Evolutionary conservation across 371 early-diverging fungal species (phyloP).

Genomic region (Saksenaea oblongispora): DNA sequence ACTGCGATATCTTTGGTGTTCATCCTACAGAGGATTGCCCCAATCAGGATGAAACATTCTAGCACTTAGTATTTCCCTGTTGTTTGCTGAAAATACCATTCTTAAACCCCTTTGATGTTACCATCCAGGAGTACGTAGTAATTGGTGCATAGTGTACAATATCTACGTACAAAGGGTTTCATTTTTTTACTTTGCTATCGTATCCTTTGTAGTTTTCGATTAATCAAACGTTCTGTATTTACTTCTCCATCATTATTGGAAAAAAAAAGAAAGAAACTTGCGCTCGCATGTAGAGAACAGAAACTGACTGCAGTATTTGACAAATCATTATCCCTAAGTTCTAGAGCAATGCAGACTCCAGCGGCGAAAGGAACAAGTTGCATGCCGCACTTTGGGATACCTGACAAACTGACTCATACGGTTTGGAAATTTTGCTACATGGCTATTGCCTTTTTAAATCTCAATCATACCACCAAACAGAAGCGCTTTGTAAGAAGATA

Average conservation of each 20-base stretch:
- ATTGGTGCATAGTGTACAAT: not conserved
- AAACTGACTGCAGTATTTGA: no score
- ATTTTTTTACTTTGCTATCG: not conserved
- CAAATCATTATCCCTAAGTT: no score
- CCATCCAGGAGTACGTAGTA: not conserved
- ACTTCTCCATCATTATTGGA: not conserved
- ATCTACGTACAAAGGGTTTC: not conserved
- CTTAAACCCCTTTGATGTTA: not conserved
- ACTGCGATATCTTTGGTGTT: constrained; percentile 64
- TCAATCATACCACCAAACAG: no score
- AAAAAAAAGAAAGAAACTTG: no score
- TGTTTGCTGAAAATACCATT: not conserved
- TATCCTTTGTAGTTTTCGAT: constrained; percentile 1
- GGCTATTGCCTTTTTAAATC: no score
- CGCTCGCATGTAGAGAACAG: no score
- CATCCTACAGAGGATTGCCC: constrained; percentile 71
- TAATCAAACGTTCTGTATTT: not conserved
- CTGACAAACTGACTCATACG: no score
- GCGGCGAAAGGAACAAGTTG: no score
- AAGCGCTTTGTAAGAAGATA: no score
- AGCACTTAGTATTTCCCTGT: constrained; percentile 7
- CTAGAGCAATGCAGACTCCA: no score
- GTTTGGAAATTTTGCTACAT: no score
- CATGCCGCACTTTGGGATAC: no score
- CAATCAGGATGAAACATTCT: constrained; percentile 60